Evolutionary conservation across 2,329 filamentous ascomycete species (phyloP).

Genomic region (Massarina eburnea): DNA sequence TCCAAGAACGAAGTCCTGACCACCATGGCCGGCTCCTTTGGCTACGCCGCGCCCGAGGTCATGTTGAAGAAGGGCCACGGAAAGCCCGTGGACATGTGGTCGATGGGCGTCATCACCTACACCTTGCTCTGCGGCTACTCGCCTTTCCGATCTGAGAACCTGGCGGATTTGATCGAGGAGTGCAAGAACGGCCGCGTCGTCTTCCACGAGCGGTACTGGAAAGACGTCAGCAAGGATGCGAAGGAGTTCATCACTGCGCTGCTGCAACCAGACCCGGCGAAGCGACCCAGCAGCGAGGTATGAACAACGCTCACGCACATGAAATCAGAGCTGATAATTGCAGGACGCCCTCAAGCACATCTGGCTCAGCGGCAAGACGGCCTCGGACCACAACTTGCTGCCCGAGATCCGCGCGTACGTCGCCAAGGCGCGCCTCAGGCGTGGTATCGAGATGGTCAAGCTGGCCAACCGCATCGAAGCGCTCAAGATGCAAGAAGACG

Average conservation of each 20-base stretch:
- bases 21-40: constrained; percentile 98
- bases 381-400: constrained; percentile 93
- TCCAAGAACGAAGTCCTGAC: constrained; percentile 88
- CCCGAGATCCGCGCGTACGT: constrained; percentile 96
- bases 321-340: constrained; percentile 12
- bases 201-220: constrained; percentile 98
- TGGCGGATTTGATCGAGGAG: constrained; percentile 91
- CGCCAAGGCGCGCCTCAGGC: constrained; percentile 84
- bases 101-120: constrained; percentile 97
- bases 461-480: constrained; percentile 92
- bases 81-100: constrained; percentile 99
- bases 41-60: constrained; percentile 95
- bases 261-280: constrained; percentile 74
- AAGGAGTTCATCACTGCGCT: constrained; percentile 90
- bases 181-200: constrained; percentile 81
- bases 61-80: constrained; percentile 98
- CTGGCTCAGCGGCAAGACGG: constrained; percentile 90
- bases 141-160: constrained; percentile 92
- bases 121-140: constrained; percentile 97
- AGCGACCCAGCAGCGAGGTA: constrained; percentile 77
- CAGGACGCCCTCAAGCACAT: constrained; percentile 77
- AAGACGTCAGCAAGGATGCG: constrained; percentile 90
- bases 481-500: constrained; percentile 91
- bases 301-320: constrained; percentile 21
- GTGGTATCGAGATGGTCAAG: constrained; percentile 95